Evolutionary conservation across 169 alveolate genomes (phyloP), one percentile per base, ranked within the genome.

Genomic region (Sarcocystis neurona): DNA sequence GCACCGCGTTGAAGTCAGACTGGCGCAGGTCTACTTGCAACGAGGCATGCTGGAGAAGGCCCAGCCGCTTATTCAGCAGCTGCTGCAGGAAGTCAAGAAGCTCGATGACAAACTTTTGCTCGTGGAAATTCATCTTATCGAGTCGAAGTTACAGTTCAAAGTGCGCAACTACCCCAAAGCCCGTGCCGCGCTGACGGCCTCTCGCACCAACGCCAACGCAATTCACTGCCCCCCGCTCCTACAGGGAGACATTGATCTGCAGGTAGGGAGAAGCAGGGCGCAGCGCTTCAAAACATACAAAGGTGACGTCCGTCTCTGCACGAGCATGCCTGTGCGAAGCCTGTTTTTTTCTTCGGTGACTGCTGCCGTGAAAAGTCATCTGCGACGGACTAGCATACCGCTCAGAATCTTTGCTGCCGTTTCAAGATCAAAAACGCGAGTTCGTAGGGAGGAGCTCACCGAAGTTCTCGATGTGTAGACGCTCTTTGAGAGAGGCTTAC

Each of bases 151-250:
- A 6, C 92, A 97, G 85, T 97, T 95, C 90, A 96, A 97, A 30
- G 91, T 97, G 74, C 94, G 95, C 70, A 97, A 97, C 92, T 84
- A 96, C 66, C 97, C 99, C 6, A 97, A 97, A 79, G 92, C 92
- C 3, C 77, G 87, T 89, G 99, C 99, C 0, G 95, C 99, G 58
- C 94, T 98, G 85, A 98, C 99, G 0, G 97, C 99, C 50, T 98
- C 98, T 3, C 96, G 97, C 90, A 97, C 99, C 39, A 96, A 97
- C 63, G 96, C 98, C 15, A 97, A 97, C 75, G 95, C 98, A 43
- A 97, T 98, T 56, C 98, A 98, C 94, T 96, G 98, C 78, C 98
- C 98, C 8, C 99, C 99, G 8, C 84, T 94, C 43, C 92, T 97
- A 44, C 98, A 98, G 93, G 99, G 99, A 43, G 97, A 97, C 68